phyloP scores from a whole-genome alignment of 768 basidiomycete species.

The Termitomyces sp. region DNA sequence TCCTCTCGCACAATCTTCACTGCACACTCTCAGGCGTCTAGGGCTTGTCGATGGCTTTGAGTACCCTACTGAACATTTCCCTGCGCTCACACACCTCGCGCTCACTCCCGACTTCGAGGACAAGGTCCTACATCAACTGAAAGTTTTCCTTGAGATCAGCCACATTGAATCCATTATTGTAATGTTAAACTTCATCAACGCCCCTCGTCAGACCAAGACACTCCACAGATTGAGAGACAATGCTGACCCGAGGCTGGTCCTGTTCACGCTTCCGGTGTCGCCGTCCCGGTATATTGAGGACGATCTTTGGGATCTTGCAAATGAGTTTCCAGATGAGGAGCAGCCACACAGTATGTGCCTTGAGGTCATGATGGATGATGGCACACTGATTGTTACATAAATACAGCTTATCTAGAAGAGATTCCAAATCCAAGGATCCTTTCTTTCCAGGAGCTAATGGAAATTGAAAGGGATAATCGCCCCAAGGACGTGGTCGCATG shows the following conservation, averaged over 20 bases:
- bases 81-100: slow-evolving; percentile 12
- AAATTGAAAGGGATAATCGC: not conserved
- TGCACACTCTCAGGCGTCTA: slow-evolving; percentile 5
- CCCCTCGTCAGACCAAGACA: not conserved
- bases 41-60: slow-evolving; percentile 6
- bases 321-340: slow-evolving; percentile 13
- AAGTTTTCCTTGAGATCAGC: slow-evolving; percentile 3
- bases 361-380: not conserved
- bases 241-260: slow-evolving; percentile 8
- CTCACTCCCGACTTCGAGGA: slow-evolving; percentile 5
- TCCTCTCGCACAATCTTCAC: not conserved
- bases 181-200: slow-evolving; percentile 7
- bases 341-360: slow-evolving; percentile 8
- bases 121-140: not conserved
- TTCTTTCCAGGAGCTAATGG: slow-evolving; percentile 9
- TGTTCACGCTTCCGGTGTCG: slow-evolving; percentile 13
- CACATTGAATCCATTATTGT: slow-evolving; percentile 10
- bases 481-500: not conserved
- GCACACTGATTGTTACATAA: not conserved
- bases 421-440: slow-evolving; percentile 9
- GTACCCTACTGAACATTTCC: slow-evolving; percentile 8
- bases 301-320: slow-evolving; percentile 17
- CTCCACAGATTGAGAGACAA: slow-evolving; percentile 4
- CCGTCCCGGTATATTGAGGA: slow-evolving; percentile 13
- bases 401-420: slow-evolving; percentile 5